These are phyloP conservation scores for Gymnopilus dilepis DNA, from an alignment of 768 basidiomycete species.

Conservation along the genomic window DNA sequence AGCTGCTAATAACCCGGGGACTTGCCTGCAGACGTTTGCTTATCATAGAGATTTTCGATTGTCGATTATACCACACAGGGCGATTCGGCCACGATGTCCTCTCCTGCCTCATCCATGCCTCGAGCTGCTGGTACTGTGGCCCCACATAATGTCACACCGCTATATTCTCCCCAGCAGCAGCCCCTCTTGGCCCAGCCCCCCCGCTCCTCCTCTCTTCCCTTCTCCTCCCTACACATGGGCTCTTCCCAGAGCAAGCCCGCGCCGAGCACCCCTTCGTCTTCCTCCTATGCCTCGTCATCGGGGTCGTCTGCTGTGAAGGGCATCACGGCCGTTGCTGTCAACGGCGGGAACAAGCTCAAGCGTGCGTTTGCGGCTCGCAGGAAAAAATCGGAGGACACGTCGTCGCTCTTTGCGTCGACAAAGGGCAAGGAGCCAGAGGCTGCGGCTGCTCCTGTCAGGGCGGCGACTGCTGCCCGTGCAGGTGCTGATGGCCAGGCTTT, in stretches of 20 bases:
- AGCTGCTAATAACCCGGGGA: too few relatives aligned
- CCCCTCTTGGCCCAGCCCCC: slow-evolving; percentile 20
- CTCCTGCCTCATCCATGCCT: slow-evolving; percentile 1
- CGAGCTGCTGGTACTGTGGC: neutral
- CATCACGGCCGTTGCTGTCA: slow-evolving; percentile 43
- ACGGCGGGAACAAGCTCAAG: slow-evolving; percentile 57
- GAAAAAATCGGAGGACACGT: slow-evolving; percentile 60
- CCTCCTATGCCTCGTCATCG: slow-evolving; percentile 24
- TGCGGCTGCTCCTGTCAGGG: slow-evolving; percentile 11
- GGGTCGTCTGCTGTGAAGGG: slow-evolving; percentile 35
- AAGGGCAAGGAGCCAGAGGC: slow-evolving; percentile 16
- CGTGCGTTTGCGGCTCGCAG: slow-evolving; percentile 62
- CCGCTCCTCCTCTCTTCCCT: slow-evolving; percentile 32
- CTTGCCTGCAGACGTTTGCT: too few relatives aligned
- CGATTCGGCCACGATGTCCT: slow-evolving; percentile 8
- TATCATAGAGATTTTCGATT: slow-evolving; percentile 1
- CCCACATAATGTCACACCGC: neutral
- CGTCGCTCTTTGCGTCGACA: slow-evolving; percentile 27
- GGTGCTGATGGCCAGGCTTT: slow-evolving; percentile 1
- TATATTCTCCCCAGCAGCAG: slow-evolving; percentile 19
- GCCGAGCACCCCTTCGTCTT: slow-evolving; percentile 23
- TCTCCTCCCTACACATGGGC: slow-evolving; percentile 31
- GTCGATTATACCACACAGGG: neutral
- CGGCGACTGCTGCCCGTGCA: slow-evolving; percentile 1
- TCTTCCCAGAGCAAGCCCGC: slow-evolving; percentile 29